Conservation (phyloP, 495 filamentous ascomycete genomes). For the Penicillium parvum region DNA sequence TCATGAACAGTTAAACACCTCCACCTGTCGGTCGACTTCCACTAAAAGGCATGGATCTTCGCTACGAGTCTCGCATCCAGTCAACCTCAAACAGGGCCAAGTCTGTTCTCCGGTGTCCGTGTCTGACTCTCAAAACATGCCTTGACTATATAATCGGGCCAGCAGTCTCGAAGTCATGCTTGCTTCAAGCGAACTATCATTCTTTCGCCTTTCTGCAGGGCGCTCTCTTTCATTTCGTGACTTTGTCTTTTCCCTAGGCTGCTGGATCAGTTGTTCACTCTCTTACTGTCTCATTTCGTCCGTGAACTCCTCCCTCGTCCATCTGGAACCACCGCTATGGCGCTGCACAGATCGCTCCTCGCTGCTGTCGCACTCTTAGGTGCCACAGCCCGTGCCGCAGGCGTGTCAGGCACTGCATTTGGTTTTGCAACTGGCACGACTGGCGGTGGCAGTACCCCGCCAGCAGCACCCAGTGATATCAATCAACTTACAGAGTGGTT, state of each 20-base stretch:
- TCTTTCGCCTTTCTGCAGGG: conserved; percentile 13
- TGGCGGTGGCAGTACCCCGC: conserved; percentile 45
- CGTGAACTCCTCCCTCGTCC: background rate
- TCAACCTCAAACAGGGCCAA: conserved; percentile 17
- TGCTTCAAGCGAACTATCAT: background rate
- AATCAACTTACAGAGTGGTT: conserved; percentile 30
- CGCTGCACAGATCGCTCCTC: conserved; percentile 17
- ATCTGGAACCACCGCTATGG: conserved; percentile 9
- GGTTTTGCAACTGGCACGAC: conserved; percentile 48
- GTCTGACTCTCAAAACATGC: background rate
- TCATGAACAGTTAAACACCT: conserved; percentile 10
- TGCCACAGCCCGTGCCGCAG: conserved; percentile 17
- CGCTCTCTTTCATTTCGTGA: conserved; percentile 8
- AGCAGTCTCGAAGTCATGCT: background rate
- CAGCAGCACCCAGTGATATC: conserved; percentile 39
- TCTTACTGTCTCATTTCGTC: background rate
- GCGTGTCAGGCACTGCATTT: conserved; percentile 36
- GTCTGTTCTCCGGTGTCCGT: background rate
- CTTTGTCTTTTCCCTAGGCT: conserved; percentile 7
- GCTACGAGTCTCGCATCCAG: conserved; percentile 2
- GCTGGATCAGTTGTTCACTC: conserved; percentile 13
- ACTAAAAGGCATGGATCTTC: conserved; percentile 11
- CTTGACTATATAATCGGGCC: background rate
- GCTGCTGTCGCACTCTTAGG: conserved; percentile 19
- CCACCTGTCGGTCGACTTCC: background rate